These are phyloP conservation scores for Populus euphratica DNA, from an alignment of 345 rosid species.

Conservation along the genomic window DNA sequence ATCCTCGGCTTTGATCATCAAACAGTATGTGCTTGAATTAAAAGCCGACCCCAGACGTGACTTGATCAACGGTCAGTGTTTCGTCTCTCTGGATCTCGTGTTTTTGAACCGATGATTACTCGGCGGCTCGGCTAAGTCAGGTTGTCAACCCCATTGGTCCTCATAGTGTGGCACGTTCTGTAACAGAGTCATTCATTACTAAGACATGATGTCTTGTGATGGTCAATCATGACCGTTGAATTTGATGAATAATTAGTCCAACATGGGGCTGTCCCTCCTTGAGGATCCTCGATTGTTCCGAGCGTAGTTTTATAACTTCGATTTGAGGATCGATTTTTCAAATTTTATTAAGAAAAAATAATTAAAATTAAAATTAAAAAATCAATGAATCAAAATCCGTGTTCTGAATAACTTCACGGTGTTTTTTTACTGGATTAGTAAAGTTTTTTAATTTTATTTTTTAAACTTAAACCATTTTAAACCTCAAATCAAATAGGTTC, in stretches of 20 bases:
- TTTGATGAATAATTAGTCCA: background rate
- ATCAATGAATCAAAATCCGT: too few relatives aligned
- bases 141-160: background rate
- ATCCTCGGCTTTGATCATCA: background rate
- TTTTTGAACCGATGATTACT: background rate
- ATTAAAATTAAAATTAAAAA: too few relatives aligned
- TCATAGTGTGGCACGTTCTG: background rate
- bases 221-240: background rate
- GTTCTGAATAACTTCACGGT: too few relatives aligned
- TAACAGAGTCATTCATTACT: background rate
- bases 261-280: background rate
- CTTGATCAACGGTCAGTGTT: background rate
- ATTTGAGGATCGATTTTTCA: too few relatives aligned
- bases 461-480: too few relatives aligned
- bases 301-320: too few relatives aligned
- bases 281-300: background rate
- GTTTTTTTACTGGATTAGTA: too few relatives aligned
- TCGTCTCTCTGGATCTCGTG: background rate
- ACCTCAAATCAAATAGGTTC: too few relatives aligned
- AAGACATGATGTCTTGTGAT: background rate
- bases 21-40: background rate
- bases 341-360: too few relatives aligned
- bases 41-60: background rate
- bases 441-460: too few relatives aligned
- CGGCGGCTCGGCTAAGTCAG: background rate